Evolutionary conservation across 129 eudicot genomes (phyloP), one percentile per base, ranked within the genome.

Genomic region (Flaveria brownii): DNA sequence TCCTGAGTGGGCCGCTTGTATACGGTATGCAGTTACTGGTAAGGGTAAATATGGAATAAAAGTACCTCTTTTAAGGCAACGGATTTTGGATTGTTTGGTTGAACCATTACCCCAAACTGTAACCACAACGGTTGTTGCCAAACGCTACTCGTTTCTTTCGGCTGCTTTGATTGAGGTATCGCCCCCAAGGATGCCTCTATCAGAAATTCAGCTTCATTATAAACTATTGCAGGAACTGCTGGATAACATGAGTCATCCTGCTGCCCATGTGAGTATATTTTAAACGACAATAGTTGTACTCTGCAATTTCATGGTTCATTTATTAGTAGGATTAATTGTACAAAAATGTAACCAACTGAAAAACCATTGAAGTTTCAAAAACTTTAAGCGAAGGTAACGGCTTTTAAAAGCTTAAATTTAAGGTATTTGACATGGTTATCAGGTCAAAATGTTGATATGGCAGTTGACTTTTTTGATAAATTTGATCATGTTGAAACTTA

Each of bases 1-100:
- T 59, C 99, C 99, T 3, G 99, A 94, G 60, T 94, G 99, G 99
- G 90, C 90, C 4, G 91, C 93, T 79, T 87, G 97, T 81, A 86
- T 94, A 60, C 90, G 99, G 39, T 94, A 89, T 83, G 96, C 96
- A 28, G 97, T 91, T 75, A 91, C 99, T 2, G 99, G 99, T 63
- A 94, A 94, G 84, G 99, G 99, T 49, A 94, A 89, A 77, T 77
- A 81, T 80, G 97, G 99, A 71, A 86, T 87, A 66, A 82, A 84
- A 54, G 86, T 86, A 33, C 99, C 99, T n/a, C 87, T 94, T 76
- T 75, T 94, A 75, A 91, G 99, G 80, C 85, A 87, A 54, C 83
- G 84, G 74, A 75, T 94, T 46, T 76, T 91, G 75, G 89, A 86
- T 65, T 91, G 96, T 77, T 77, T 94, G 84, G 83, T 87, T 55